phyloP scores from a whole-genome alignment of 2,329 filamentous ascomycete genomes.

The Byssothecium circinans region DNA sequence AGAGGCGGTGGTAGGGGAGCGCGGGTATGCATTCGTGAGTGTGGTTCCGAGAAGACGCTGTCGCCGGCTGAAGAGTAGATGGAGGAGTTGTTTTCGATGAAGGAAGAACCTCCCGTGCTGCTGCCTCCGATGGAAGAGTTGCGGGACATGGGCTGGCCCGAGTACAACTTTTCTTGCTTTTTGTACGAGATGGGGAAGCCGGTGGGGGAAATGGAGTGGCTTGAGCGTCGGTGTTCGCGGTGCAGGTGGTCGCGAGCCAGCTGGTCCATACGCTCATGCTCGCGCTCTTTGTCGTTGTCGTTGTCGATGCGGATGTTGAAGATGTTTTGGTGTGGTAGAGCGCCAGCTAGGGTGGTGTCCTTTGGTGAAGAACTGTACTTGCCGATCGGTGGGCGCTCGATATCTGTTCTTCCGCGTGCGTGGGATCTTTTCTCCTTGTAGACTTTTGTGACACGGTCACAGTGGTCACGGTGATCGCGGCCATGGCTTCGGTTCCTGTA shows the following conservation, averaged over 20 bases:
- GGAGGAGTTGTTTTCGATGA: constrained; percentile 18
- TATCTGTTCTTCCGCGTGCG: constrained; percentile 13
- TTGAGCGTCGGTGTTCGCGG: background rate
- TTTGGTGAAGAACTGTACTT: constrained; percentile 21
- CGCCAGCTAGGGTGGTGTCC: constrained; percentile 15
- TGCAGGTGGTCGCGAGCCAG: constrained; percentile 5
- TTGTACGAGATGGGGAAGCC: constrained; percentile 1
- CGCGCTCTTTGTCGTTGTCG: constrained; percentile 11
- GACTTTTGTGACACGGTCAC: constrained; percentile 7
- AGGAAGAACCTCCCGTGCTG: constrained; percentile 19
- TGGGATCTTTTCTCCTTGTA: constrained; percentile 13
- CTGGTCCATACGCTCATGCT: constrained; percentile 10
- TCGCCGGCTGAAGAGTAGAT: constrained; percentile 21
- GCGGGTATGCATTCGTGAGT: constrained; percentile 3
- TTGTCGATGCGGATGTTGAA: constrained; percentile 25
- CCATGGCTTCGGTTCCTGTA: constrained; percentile 13
- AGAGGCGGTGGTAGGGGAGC: background rate
- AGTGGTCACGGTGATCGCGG: constrained; percentile 14
- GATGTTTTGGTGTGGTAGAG: constrained; percentile 12
- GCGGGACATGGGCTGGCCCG: constrained; percentile 20
- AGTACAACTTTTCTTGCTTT: constrained; percentile 9
- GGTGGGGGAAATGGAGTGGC: background rate
- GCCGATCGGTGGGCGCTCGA: constrained; percentile 21
- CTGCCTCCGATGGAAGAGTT: constrained; percentile 24
- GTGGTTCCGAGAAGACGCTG: constrained; percentile 18